Base-by-base conservation (phyloP, 257 asterid genomes). In the Solanum clarkiae region DNA sequence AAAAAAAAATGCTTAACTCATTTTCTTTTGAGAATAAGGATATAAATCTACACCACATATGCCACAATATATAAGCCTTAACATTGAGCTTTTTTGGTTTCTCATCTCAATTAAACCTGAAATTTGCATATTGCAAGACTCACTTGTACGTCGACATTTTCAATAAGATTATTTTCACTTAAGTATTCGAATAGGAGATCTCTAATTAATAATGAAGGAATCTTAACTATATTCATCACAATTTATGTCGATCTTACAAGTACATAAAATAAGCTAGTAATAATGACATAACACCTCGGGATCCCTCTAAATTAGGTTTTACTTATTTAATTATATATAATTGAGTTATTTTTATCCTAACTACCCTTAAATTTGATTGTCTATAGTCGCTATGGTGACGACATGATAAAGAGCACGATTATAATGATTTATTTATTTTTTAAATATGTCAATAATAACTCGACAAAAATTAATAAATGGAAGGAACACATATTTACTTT, bases 181-280 rank as follows among this genome's bases (percentile, higher is more conserved):
- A n/a, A 11, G 1, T 1, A 10, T 2, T n/a, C 3, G 1, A 59
- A 59, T 3, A 14, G 4, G 3, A 10, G 0, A 10, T 0, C 1
- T 59, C 2, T 22, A 1, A 11, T 60, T 62, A 62, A 22, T 0
- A 0, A 5, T 2, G 9, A 1, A 20, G 1, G 1, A 22, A 22
- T 62, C 32, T 4, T 1, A 62, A 22, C 3, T 22, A 10, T 62
- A 36, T 22, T 1, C 0, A 10, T 62, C 1, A 62, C 8, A 60
- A 4, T 4, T 22, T 1, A 60, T 10, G 6, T 60, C 13, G 0
- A 0, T 26, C n/a, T 29, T 29, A 26, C 36, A 16, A 36, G 51
- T 36, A 68, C 51, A 32, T 16, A 36, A 12, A 24, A 20, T 49
- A 0, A 36, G 24, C 24, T 32, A 16, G 36, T 16, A 8, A 16